Percentiles rank a stretch among this genome's conserved stretches.
phyloP scores from a whole-genome alignment of 2,329 filamentous ascomycete species.

The Cordyceps tenuipes region DNA sequence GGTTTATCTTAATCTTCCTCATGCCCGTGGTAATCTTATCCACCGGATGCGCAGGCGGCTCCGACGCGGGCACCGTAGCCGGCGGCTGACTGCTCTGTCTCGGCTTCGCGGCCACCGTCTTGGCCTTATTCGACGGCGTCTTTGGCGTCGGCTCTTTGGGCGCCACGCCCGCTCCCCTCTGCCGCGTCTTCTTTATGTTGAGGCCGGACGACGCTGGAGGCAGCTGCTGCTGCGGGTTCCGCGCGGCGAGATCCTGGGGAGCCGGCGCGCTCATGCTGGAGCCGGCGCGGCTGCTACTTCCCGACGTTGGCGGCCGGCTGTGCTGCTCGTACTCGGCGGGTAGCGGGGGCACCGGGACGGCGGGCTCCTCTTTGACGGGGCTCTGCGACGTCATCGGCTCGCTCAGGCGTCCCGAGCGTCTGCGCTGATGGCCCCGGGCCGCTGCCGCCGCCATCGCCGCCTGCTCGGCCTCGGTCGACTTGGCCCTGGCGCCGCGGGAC shows the following conservation, averaged over 20 bases:
- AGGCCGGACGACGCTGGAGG: constrained; percentile 22
- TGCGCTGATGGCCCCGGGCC: background rate
- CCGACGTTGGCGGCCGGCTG: constrained; percentile 15
- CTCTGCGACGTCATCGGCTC: constrained; percentile 32
- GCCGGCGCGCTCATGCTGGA: constrained; percentile 32
- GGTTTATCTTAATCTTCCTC: constrained; percentile 55
- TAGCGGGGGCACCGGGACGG: constrained; percentile 13
- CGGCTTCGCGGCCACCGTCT: constrained; percentile 10
- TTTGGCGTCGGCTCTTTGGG: constrained; percentile 28
- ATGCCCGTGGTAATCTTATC: constrained; percentile 49
- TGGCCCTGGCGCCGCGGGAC: constrained; percentile 15
- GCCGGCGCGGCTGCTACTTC: constrained; percentile 24
- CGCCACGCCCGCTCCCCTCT: constrained; percentile 23
- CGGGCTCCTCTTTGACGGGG: constrained; percentile 14
- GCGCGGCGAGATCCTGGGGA: constrained; percentile 23
- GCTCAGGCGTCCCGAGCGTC: constrained; percentile 39
- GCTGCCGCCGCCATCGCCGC: background rate
- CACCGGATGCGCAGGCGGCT: constrained; percentile 20
- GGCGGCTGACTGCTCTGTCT: constrained; percentile 6
- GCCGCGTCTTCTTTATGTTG: constrained; percentile 52
- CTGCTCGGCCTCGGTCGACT: constrained; percentile 1
- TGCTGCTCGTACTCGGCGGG: constrained; percentile 11
- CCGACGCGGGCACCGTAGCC: constrained; percentile 4
- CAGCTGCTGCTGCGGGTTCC: background rate
- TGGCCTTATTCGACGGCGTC: constrained; percentile 14